Conservation (phyloP, 2,329 filamentous ascomycete species). For the Pseudogymnoascus sp. region DNA sequence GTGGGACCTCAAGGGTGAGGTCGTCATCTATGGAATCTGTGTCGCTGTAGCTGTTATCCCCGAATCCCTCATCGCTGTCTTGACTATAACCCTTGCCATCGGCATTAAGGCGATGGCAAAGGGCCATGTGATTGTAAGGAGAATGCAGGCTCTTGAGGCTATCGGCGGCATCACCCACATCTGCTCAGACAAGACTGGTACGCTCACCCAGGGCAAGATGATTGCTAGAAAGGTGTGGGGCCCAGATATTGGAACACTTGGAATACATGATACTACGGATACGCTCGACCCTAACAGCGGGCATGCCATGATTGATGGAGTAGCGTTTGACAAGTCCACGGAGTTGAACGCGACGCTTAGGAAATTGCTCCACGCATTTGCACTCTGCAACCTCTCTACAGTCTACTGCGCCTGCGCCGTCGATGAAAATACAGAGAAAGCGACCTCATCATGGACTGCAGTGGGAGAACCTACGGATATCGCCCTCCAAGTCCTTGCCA, state of each 20-base stretch:
- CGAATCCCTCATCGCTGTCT: conserved; percentile 59
- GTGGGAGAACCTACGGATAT: conserved; percentile 65
- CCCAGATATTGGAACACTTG: conserved; percentile 42
- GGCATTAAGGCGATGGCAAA: conserved; percentile 57
- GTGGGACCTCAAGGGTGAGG: conserved; percentile 46
- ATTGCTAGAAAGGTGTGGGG: conserved; percentile 55
- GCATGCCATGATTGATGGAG: conserved; percentile 37
- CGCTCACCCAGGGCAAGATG: conserved; percentile 58
- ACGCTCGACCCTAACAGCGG: conserved; percentile 55
- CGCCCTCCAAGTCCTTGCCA: conserved; percentile 63
- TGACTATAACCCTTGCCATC: conserved; percentile 63
- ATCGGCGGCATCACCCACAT: conserved; percentile 63
- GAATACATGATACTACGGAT: conserved; percentile 46
- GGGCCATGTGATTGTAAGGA: conserved; percentile 56
- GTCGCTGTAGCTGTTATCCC: conserved; percentile 57
- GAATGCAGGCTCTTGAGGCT: conserved; percentile 56
- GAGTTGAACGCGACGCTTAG: conserved; percentile 25
- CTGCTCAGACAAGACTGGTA: conserved; percentile 64
- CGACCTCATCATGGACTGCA: conserved; percentile 46
- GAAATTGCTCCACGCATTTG: conserved; percentile 39
- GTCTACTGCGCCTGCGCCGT: conserved; percentile 29
- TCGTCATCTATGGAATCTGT: conserved; percentile 52
- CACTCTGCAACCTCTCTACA: conserved; percentile 51
- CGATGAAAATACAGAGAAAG: conserved; percentile 19
- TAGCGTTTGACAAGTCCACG: conserved; percentile 31